These are phyloP conservation scores for Gloeostereum incarnatum DNA, from an alignment of 768 basidiomycete species.

Conservation along the genomic window DNA sequence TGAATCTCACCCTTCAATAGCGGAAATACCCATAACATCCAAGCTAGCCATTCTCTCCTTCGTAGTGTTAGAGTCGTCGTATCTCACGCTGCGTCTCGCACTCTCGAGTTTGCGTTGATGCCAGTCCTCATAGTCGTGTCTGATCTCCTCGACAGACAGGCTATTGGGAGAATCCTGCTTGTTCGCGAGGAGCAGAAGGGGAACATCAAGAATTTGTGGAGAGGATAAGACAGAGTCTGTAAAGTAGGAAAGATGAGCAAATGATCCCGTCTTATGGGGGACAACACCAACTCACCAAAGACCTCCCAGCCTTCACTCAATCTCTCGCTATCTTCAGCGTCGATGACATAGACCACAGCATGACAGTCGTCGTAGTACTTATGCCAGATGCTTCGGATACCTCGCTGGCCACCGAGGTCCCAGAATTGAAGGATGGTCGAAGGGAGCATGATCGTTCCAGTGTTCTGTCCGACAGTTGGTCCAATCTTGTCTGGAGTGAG, in stretches of 20 bases:
- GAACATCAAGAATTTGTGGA: constrained; percentile 84
- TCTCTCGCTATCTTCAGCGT: constrained; percentile 84
- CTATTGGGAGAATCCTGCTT: constrained; percentile 84
- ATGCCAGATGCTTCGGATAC: constrained; percentile 92
- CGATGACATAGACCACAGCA: constrained; percentile 92
- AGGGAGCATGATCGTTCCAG: constrained; percentile 87
- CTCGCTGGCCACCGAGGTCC: constrained; percentile 92
- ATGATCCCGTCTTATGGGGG: background rate
- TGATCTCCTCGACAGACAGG: constrained; percentile 83
- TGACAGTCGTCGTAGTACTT: constrained; percentile 96
- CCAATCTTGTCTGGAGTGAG: constrained; percentile 90
- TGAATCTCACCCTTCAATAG: constrained; percentile 71
- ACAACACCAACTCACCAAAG: constrained; percentile 58
- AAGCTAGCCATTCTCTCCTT: constrained; percentile 62
- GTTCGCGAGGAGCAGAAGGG: constrained; percentile 88
- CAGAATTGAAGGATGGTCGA: constrained; percentile 95
- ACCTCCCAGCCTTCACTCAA: constrained; percentile 95
- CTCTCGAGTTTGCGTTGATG: constrained; percentile 67
- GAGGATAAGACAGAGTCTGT: constrained; percentile 79
- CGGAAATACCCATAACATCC: constrained; percentile 87
- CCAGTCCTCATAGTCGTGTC: constrained; percentile 86
- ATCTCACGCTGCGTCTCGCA: constrained; percentile 43
- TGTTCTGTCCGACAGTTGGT: constrained; percentile 97
- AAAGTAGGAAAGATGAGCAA: constrained; percentile 10
- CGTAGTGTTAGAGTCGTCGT: constrained; percentile 31